Base-by-base conservation (phyloP, 2,329 filamentous ascomycete genomes). In the Trichoderma sp. region DNA sequence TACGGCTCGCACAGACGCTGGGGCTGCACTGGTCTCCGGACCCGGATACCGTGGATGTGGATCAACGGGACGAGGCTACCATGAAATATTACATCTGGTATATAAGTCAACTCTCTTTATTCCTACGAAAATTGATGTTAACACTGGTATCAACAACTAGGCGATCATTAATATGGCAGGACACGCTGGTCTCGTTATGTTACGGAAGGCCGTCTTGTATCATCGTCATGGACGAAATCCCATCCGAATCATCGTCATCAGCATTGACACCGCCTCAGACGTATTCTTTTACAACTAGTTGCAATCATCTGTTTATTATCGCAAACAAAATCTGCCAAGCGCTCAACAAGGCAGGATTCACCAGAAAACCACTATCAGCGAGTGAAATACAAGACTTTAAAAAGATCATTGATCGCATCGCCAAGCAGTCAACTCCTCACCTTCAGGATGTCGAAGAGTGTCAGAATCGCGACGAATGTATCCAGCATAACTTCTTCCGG, bases 131-230 rank as follows among this genome's bases (percentile, higher is more conserved):
- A 17, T 11, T 2, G n/a, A 4, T 23, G 13, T 17, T 67, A 13
- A 67, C 39, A 5, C 7, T 6, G 6, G 11, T 8, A 26, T 5
- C 5, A 30, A 11, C 39, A 9, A 20, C 9, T 43, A 67, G 64
- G 64, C 64, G 64, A 58, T 36, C 47, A 13, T n/a, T 67, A 12
- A 67, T 67, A 67, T 67, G 64, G 64, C 64, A 67, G 36, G 50
- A 67, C n/a, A 67, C 64, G 1, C 9, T 67, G 17, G 32, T 67
- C 8, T 67, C 64, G 3, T 17, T 67, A 39, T 67, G 30, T 26
- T 67, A 67, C n/a, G 64, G 50, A 23, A 32, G 50, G 6, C 64
- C 50, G 9, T 67, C 47, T 9, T 67, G 64, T 17, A 39, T 67
- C 28, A 30, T 11, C 1, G 64, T 67, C 20, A 5, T 55, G 15